These are phyloP conservation scores for Paecilomyces variotii DNA, from an alignment of 2,329 filamentous ascomycete genomes.

Conservation along the genomic window DNA sequence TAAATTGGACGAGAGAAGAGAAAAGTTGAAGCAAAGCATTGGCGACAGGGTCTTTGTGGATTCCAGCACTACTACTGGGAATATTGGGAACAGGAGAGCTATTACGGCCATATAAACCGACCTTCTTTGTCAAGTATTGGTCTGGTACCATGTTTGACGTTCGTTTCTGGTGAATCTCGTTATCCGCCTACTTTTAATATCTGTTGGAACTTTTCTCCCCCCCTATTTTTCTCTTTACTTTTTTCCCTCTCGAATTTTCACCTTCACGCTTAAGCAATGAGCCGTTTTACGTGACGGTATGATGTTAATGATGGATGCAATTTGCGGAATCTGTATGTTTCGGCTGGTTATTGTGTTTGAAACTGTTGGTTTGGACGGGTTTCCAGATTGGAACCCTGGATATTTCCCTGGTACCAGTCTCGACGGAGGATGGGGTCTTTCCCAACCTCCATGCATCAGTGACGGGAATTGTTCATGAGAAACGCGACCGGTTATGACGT, in stretches of 20 bases:
- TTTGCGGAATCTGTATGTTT: not conserved
- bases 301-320: not conserved
- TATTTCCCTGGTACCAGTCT: not conserved
- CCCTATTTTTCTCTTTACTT: no score
- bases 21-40: constrained; percentile 48
- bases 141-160: not conserved
- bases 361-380: not conserved
- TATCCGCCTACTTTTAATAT: not conserved
- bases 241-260: not conserved
- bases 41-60: constrained; percentile 34
- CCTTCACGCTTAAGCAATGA: not conserved
- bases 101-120: not conserved
- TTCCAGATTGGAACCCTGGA: not conserved
- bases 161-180: not conserved
- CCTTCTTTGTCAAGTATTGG: not conserved
- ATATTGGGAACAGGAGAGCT: not conserved
- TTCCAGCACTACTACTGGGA: constrained; percentile 19
- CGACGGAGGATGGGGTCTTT: not conserved
- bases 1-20: constrained; percentile 44
- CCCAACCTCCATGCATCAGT: not conserved
- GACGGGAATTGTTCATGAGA: not conserved
- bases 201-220: not conserved
- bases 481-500: not conserved
- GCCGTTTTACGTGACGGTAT: not conserved
- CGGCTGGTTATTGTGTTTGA: not conserved